A percentile compares a stretch with the other conserved stretches of the same genome.
Evolutionary conservation across 2,329 filamentous ascomycete genomes (phyloP).

Genomic region (Xylaria arbuscula): DNA sequence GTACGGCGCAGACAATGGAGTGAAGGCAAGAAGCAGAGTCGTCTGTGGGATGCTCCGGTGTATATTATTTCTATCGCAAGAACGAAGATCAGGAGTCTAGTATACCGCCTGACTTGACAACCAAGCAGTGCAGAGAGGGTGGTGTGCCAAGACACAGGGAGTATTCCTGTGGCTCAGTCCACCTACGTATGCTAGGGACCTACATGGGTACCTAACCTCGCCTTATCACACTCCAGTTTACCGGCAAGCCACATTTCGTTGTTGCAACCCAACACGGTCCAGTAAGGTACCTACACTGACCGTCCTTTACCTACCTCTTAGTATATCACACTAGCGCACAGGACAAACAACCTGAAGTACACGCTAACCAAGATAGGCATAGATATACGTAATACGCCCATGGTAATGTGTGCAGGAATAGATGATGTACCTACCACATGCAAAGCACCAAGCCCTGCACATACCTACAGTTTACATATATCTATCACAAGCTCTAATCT

Average conservation of each 20-base stretch:
- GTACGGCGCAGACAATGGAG: constrained; percentile 26
- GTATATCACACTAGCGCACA: neutral
- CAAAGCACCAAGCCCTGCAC: too few relatives aligned
- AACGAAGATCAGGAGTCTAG: constrained; percentile 35
- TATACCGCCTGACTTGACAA: constrained; percentile 30
- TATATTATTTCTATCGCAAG: constrained; percentile 38
- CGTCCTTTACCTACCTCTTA: constrained; percentile 23
- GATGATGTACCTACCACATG: neutral
- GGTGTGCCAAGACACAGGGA: constrained; percentile 27
- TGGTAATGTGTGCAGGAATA: neutral
- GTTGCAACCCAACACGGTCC: neutral
- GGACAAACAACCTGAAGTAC: neutral
- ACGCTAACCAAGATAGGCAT: neutral
- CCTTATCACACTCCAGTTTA: neutral
- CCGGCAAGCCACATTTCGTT: constrained; percentile 27
- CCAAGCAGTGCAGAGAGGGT: constrained; percentile 6
- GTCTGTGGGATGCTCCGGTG: constrained; percentile 27
- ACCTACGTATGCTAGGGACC: neutral
- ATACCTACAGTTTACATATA: too few relatives aligned
- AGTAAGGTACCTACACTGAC: too few relatives aligned
- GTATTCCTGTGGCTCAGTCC: constrained; percentile 5
- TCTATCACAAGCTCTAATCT: constrained; percentile 2
- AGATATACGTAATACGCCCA: constrained; percentile 24
- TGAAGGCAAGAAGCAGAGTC: constrained; percentile 29
- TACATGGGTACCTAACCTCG: neutral